Evolutionary conservation across 129 eudicot species (phyloP), one percentile per base, ranked within the genome.

Genomic region (Silybum marianum): DNA sequence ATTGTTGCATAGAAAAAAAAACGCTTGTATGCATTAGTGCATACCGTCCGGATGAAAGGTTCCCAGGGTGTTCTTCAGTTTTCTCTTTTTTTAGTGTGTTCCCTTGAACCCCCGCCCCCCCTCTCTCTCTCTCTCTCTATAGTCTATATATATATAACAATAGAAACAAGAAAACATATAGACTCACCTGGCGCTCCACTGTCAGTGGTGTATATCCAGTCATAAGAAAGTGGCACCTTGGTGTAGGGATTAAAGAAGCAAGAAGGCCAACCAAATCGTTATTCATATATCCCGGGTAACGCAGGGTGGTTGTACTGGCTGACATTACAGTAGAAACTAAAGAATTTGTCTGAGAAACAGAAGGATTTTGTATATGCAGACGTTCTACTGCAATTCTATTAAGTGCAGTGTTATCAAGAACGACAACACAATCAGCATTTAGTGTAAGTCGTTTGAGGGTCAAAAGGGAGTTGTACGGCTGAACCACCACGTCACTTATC

Each of bases 201-300:
- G 98, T 93, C 16, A 96, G 97, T 44, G 99, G 99, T 60, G 99
- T 96, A 75, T 96, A 96, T 71, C 99, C 99, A 13, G 99, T 93
- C 99, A 96, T 96, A 9, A 96, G 92, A 82, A 96, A 96, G 86
- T 96, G 99, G 78, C 98, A 96, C 83, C 99, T 90, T 5, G 99
- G 99, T 28, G 99, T 96, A 12, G 99, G 99, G 60, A 96, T 96
- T 87, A 96, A 82, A 77, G 99, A 96, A 82, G 98, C 98, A 86
- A 95, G 99, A 72, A 95, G 99, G 75, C 98, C 98, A 91, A 93
- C 97, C 85, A 96, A 88, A 74, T 96, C 99, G 75, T 96, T 96
- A 81, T 96, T 96, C 99, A 93, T 96, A 77, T 96, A 96, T 72
- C 99, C 99, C 23, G 98, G 98, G 86, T 96, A 96, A 19, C 99